These are phyloP conservation scores for Cenococcum geophilum DNA, from an alignment of 495 filamentous ascomycete species.

Conservation along the genomic window DNA sequence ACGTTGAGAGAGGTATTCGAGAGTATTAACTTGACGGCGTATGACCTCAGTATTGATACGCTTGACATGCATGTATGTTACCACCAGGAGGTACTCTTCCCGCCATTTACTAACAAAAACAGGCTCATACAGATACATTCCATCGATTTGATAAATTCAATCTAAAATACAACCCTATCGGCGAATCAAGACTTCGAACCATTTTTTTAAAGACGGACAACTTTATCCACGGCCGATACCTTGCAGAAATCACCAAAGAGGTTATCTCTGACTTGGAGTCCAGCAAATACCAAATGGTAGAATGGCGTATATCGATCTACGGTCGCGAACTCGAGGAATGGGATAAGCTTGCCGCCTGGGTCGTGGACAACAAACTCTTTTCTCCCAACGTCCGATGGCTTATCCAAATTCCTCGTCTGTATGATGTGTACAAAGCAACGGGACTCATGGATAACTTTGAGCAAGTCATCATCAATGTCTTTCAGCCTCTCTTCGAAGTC, in stretches of 20 bases:
- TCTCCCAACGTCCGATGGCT: constrained; percentile 97
- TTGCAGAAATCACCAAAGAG: constrained; percentile 96
- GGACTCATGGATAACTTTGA: constrained; percentile 83
- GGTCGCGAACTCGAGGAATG: constrained; percentile 87
- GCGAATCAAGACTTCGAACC: constrained; percentile 86
- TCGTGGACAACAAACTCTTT: constrained; percentile 97
- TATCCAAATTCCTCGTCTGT: constrained; percentile 89
- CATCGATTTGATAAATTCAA: constrained; percentile 99
- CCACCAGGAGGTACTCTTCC: not conserved
- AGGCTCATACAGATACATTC: constrained; percentile 97
- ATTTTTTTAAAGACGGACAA: constrained; percentile 99
- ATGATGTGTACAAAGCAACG: constrained; percentile 88
- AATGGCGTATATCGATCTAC: constrained; percentile 98
- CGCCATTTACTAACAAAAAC: not conserved
- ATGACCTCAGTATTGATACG: constrained; percentile 97
- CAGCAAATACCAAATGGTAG: constrained; percentile 99
- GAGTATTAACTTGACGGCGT: constrained; percentile 92
- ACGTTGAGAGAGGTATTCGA: constrained; percentile 92
- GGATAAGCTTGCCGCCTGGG: constrained; percentile 97
- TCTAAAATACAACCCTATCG: constrained; percentile 95
- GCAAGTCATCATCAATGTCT: constrained; percentile 84
- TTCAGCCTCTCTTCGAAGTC: constrained; percentile 90
- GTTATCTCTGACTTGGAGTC: constrained; percentile 97
- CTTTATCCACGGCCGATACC: constrained; percentile 88
- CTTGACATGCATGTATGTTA: constrained; percentile 89